These are phyloP conservation scores for Claviceps pazoutovae DNA, from an alignment of 2,329 filamentous ascomycete genomes.

Conservation along the genomic window DNA sequence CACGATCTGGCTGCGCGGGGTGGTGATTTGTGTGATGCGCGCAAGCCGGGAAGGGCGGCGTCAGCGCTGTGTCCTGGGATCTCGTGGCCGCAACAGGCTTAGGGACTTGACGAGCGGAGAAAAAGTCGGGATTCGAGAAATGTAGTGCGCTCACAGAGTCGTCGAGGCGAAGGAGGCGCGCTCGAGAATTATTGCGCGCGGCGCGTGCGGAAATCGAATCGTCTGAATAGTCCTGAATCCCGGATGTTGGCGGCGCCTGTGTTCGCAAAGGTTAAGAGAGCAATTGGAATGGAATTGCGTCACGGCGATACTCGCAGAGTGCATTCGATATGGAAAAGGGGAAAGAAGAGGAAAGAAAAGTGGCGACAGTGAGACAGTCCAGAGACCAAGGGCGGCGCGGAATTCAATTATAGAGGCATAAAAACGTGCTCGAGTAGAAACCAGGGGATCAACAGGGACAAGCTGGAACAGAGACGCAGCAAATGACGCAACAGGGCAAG, in stretches of 20 bases:
- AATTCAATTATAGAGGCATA: conserved; percentile 4
- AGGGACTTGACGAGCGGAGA: neutral
- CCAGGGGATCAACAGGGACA: neutral
- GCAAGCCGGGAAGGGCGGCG: neutral
- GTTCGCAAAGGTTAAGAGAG: neutral
- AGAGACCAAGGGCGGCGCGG: conserved; percentile 4
- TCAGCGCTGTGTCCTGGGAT: neutral
- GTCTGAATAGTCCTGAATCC: neutral
- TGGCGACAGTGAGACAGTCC: conserved; percentile 7
- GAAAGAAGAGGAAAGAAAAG: conserved; percentile 1
- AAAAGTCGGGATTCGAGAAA: neutral
- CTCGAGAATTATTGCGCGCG: neutral
- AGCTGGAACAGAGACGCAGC: neutral
- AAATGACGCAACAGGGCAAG: neutral
- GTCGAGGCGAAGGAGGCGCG: neutral
- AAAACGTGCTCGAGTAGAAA: neutral
- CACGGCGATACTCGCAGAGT: neutral
- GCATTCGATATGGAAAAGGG: neutral
- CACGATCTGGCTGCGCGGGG: conserved; percentile 2
- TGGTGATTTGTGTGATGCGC: conserved; percentile 5
- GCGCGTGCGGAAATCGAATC: neutral
- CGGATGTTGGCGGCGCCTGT: neutral
- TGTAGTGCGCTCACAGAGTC: neutral
- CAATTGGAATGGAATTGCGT: neutral
- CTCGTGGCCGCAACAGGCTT: neutral